Evolutionary conservation across 768 basidiomycete species (phyloP).

Genomic region (Lactarius sanguifluus): DNA sequence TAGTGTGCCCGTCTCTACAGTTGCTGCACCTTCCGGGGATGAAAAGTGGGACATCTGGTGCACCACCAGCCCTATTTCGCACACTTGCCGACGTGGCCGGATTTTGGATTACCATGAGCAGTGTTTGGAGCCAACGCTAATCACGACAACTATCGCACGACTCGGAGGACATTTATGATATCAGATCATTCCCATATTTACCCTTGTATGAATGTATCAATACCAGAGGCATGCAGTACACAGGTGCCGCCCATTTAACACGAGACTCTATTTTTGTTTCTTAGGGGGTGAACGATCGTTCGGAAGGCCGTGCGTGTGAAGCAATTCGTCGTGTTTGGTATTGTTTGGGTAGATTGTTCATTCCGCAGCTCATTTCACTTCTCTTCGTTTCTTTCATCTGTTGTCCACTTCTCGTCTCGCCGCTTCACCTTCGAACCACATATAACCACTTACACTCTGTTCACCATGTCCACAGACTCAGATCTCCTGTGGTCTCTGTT

Average conservation of each 20-base stretch:
- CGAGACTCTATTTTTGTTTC: background rate
- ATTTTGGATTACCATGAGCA: conserved; percentile 3
- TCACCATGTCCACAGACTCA: conserved; percentile 8
- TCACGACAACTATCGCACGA: conserved; percentile 8
- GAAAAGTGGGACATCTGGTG: background rate
- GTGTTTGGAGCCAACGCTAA: conserved; percentile 19
- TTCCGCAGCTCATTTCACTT: conserved; percentile 26
- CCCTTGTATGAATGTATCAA: conserved; percentile 24
- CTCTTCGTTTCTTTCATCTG: conserved; percentile 12
- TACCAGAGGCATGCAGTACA: conserved; percentile 5
- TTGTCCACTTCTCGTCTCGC: conserved; percentile 5
- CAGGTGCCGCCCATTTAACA: background rate
- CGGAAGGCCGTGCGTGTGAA: conserved; percentile 8
- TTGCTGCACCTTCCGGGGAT: conserved; percentile 76
- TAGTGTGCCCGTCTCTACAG: conserved; percentile 38
- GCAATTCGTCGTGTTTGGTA: background rate
- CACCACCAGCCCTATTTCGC: background rate
- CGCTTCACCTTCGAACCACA: background rate
- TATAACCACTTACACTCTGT: background rate
- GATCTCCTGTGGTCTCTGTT: conserved; percentile 18
- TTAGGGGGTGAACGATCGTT: conserved; percentile 2
- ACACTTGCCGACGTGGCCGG: background rate
- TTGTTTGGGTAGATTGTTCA: conserved; percentile 12
- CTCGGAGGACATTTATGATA: conserved; percentile 21
- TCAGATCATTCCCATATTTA: conserved; percentile 18